Base-by-base conservation (phyloP, 2,329 filamentous ascomycete species). In the Paecilomyces sp. region DNA sequence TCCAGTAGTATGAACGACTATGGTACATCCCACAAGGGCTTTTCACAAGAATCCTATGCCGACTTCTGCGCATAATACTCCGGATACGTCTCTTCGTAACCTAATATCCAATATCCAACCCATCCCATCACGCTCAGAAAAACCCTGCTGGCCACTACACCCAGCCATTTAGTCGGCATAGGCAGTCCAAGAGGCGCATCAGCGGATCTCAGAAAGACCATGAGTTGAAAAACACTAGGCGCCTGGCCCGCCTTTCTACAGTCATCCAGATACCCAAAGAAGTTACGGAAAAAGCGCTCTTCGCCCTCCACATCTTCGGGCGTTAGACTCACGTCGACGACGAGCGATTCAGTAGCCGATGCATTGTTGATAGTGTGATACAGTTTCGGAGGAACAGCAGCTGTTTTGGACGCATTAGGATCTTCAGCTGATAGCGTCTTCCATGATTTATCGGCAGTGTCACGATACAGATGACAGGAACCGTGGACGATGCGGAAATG, bases 241-340 rank as follows among this genome's bases (percentile, higher is more conserved):
- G 56, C 58, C 24, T 56, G 56, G 8, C 59, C 51, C 0, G 60
- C 41, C 11, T 51, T 60, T 50, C 58, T 62, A 58, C 66, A 68
- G 57, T 68, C 67, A 55, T 67, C 66, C 8, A 68, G 56, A 54
- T 69, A 67, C 2, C 66, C 67, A 47, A 68, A 66, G 62, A 67
- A 68, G 58, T 69, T 68, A 28, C 67, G 58, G 54, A 68, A 68
- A 56, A 68, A 68, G 9, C 57, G 57, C 34, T 66, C 59, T 56
- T 69, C 66, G 18, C 52, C 60, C 57, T 66, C 65, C 50, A 64
- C 61, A 3, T 63, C 58, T 56, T 67, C 64, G 1, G 64, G 66
- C 11, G 60, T 57, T 13, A 69, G 63, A 9, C 62, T 62, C 11
- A 69, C 60, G 54, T 67, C 65, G 22, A 69, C 53, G 11, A 67